Conservation (phyloP, 225 moss, liverwort and hornwort genomes). For the Anthoceros angustus region DNA sequence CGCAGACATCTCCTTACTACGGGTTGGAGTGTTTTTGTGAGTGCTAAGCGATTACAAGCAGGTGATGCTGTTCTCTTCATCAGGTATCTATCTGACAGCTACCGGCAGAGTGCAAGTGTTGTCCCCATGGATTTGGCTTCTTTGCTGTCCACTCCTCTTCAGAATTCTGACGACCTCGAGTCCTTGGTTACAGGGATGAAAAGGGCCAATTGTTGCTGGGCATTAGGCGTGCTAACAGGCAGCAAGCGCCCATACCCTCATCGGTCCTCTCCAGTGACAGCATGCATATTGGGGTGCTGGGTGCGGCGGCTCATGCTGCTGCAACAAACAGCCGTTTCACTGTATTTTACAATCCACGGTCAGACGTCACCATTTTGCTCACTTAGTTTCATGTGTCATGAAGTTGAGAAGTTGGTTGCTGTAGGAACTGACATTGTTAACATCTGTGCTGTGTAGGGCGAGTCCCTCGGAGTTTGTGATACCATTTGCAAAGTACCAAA, state of each 20-base stretch:
- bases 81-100: constrained; percentile 16
- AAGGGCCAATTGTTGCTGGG: constrained; percentile 88
- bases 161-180: constrained; percentile 6
- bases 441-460: constrained; percentile 37
- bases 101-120: neutral
- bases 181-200: constrained; percentile 44
- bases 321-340: constrained; percentile 80
- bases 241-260: constrained; percentile 81
- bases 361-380: constrained; percentile 4
- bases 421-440: neutral
- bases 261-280: constrained; percentile 90
- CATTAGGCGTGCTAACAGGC: constrained; percentile 84
- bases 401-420: neutral
- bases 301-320: constrained; percentile 92
- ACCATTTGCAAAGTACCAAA: constrained; percentile 71
- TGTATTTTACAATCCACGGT: constrained; percentile 98
- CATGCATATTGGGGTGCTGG: constrained; percentile 98
- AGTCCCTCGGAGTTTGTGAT: constrained; percentile 96
- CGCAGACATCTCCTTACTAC: constrained; percentile 39
- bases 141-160: neutral
- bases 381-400: neutral
- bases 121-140: neutral
- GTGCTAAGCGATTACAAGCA: constrained; percentile 37
- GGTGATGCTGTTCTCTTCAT: constrained; percentile 45
- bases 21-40: constrained; percentile 45